Evolutionary conservation across 768 basidiomycete genomes (phyloP), one percentile per base, ranked within the genome.

Genomic region (Rhodocollybia butyracea): DNA sequence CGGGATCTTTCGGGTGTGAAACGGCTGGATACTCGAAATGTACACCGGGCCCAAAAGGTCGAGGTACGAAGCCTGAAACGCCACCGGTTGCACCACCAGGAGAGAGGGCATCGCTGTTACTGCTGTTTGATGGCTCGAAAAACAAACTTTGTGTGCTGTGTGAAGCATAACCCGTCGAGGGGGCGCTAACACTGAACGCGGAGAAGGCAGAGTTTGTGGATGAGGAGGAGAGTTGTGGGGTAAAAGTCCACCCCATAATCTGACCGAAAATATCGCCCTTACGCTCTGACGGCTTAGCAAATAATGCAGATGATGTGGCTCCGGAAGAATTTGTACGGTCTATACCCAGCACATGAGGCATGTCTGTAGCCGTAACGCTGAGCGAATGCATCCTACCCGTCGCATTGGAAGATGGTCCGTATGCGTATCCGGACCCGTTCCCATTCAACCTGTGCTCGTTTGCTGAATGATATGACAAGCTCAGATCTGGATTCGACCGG

Each of bases 281-380:
- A 12, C 31, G 50, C 30, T 48, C 46, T 19, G 46, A 31, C 13
- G 34, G 12, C 26, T 53, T 38, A 21, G 51, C 15, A 1, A 26
- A 17, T 10, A 27, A 10, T 17, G 29, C 19, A 12, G 38, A 34
- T 6, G 32, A 41, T 31, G n/a, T n/a, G n/a, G n/a, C n/a, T n/a
- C n/a, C n/a, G n/a, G n/a, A 31, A 19, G 19, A 46, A 45, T 32
- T 46, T 2, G 32, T 10, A 12, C 32, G 48, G 38, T 50, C 48
- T 2, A 36, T 43, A 3, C 43, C 41, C 8, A 46, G 17, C 1
- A 69, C 70, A 11, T 80, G 79, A 21, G 81, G 78, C 42, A 82
- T 72, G 56, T 91, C 88, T 12, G 80, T 83, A 2, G 82, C 82
- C 1, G 88, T 91, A 17, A 91, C 88, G 67, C 88, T 90, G 59